Evolutionary conservation across 192 early-diverging fungal genomes (phyloP), one percentile per base, ranked within the genome.

Genomic region (Coemansia sp.): DNA sequence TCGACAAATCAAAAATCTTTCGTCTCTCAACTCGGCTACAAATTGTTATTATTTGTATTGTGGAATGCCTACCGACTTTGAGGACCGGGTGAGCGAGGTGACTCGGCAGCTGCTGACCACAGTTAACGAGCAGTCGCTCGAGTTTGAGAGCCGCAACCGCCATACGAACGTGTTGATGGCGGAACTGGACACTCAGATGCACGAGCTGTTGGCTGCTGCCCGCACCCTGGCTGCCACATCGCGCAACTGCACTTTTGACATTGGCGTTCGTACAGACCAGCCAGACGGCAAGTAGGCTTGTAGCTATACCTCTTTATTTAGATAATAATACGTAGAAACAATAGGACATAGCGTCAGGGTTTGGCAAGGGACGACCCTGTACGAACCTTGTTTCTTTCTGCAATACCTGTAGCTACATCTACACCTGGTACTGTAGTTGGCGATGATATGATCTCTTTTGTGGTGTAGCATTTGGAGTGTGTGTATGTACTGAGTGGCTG

Each of bases 161-260:
- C 43, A 57, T 31, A 37, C 72, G 25, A 45, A 47, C 14, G 10
- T 64, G 31, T 61, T 81, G 1, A 50, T 75, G 21, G 72, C 72
- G 3, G 78, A 81, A 56, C 78, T 81, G 23, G 72, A 81, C 45
- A 69, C 66, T 22, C 72, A 81, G 61, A 55, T 61, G 23, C 59
- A 61, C 23, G 69, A 68, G 60, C 63, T 81, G 23, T 58, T 68
- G 3, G 78, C 39, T 1, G 72, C 78, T 8, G 61, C 72, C 22
- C 52, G 60, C 19, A 65, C 45, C 0, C 72, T 80, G 49, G 49
- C 68, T 22, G 65, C 66, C 2, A 62, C 72, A 2, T 23, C 68
- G 4, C 52, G 62, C 59, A 74, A 67, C 71, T 66, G 62, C 65
- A 25, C 56, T 12, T 69, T 72, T 49, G 72, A 71, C 39, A 55